Evolutionary conservation across 257 asterid species (phyloP).

Genomic region (Striga asiatica): DNA sequence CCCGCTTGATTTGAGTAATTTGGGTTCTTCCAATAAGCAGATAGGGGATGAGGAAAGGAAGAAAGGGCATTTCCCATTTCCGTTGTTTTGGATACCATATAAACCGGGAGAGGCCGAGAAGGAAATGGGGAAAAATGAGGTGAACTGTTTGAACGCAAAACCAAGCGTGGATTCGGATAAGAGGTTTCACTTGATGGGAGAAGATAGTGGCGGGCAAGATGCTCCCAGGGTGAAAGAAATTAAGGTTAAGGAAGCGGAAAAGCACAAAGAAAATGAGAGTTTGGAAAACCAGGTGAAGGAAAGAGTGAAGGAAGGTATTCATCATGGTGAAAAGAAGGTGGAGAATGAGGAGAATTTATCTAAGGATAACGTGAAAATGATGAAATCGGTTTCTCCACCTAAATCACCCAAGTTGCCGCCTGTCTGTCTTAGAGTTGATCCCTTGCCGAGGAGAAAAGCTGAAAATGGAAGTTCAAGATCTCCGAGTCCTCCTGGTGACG

Average conservation of each 20-base stretch:
- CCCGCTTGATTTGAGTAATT: constrained; percentile 25
- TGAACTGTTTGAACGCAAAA: not conserved
- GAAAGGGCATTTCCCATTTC: constrained; percentile 28
- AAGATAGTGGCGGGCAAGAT: not conserved
- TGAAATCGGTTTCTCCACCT: constrained; percentile 26
- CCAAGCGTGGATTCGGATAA: constrained; percentile 8
- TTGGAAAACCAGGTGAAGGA: constrained; percentile 1
- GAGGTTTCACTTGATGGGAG: constrained; percentile 11
- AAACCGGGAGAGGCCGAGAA: constrained; percentile 24
- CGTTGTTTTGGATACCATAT: constrained; percentile 52
- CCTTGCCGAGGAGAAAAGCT: constrained; percentile 40
- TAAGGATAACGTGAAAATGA: constrained; percentile 18
- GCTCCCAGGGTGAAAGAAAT: constrained; percentile 18
- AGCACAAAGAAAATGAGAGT: constrained; percentile 6
- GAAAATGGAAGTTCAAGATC: constrained; percentile 36
- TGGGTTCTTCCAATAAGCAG: constrained; percentile 16
- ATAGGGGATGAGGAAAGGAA: constrained; percentile 5
- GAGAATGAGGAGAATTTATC: constrained; percentile 10
- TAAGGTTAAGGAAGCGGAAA: constrained; percentile 41
- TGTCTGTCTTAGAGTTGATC: constrained; percentile 74
- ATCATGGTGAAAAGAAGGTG: constrained; percentile 16
- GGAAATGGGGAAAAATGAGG: constrained; percentile 6
- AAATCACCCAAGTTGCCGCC: constrained; percentile 60
- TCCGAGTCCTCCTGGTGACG: constrained; percentile 35
- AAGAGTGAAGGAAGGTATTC: not conserved